Evolutionary conservation across 2,329 filamentous ascomycete genomes (phyloP).

Genomic region (Alternaria panax): DNA sequence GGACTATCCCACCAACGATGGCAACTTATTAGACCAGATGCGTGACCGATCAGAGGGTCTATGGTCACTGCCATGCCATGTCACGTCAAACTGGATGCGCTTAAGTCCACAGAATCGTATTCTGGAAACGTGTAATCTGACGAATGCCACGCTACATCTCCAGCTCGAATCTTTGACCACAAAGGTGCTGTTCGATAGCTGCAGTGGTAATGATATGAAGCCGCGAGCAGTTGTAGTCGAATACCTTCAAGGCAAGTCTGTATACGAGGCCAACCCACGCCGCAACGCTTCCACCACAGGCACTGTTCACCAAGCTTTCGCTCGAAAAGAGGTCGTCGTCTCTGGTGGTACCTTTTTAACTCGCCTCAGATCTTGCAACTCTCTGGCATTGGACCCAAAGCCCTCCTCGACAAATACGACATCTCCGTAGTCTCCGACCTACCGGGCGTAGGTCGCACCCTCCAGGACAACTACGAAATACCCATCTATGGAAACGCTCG

Average conservation of each 20-base stretch:
- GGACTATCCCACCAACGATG: constrained; percentile 25
- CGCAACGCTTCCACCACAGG: constrained; percentile 24
- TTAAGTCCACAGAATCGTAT: constrained; percentile 28
- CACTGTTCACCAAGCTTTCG: constrained; percentile 20
- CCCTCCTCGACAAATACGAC: constrained; percentile 59
- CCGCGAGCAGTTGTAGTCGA: constrained; percentile 54
- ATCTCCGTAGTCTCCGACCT: constrained; percentile 63
- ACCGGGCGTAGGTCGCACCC: constrained; percentile 29
- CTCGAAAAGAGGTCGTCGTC: constrained; percentile 30
- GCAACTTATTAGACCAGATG: constrained; percentile 21
- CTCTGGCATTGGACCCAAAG: constrained; percentile 64
- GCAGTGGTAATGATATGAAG: constrained; percentile 19
- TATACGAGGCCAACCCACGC: constrained; percentile 55
- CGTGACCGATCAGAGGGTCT: constrained; percentile 42
- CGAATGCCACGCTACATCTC: constrained; percentile 19
- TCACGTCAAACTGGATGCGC: constrained; percentile 22
- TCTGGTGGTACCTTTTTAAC: constrained; percentile 63
- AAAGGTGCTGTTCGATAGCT: constrained; percentile 49
- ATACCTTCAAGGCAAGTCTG: constrained; percentile 49
- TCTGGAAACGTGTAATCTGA: constrained; percentile 15
- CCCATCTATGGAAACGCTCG: constrained; percentile 61
- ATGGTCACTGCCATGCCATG: constrained; percentile 48
- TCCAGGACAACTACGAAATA: constrained; percentile 37
- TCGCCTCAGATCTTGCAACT: constrained; percentile 69
- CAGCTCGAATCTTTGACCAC: constrained; percentile 51